Percentiles rank a stretch among this genome's conserved stretches.
These are phyloP conservation scores for Clavaria fumosa DNA, from an alignment of 768 basidiomycete genomes.

Conservation along the genomic window DNA sequence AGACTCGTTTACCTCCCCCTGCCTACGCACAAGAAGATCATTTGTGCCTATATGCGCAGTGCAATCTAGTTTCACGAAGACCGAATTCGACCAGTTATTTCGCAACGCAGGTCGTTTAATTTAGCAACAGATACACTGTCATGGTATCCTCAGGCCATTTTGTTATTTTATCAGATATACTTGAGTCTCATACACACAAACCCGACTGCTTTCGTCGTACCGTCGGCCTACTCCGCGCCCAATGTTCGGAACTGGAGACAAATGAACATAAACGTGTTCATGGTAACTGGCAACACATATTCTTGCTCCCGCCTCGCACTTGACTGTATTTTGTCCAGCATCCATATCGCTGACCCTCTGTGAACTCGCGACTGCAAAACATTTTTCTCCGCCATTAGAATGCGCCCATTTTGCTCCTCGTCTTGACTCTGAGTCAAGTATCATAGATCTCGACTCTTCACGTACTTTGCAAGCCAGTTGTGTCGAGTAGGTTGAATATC, in stretches of 20 bases:
- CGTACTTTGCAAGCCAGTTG: not conserved
- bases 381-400: conserved; percentile 53
- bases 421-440: conserved; percentile 9
- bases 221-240: conserved; percentile 29
- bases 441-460: not conserved
- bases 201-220: conserved; percentile 52
- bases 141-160: not conserved
- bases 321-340: conserved; percentile 22
- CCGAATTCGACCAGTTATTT: conserved; percentile 5
- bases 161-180: conserved; percentile 18
- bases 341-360: conserved; percentile 69
- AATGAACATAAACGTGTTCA: conserved; percentile 44
- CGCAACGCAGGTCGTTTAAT: not conserved
- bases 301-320: not conserved
- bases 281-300: conserved; percentile 21
- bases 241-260: conserved; percentile 43
- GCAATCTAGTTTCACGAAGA: not conserved
- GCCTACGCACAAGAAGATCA: too few species aligned
- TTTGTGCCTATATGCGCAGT: not conserved
- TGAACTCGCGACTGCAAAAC: conserved; percentile 60
- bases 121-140: not conserved
- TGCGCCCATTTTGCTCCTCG: conserved; percentile 27
- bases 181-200: conserved; percentile 28
- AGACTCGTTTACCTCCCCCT: too few species aligned
- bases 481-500: conserved; percentile 37